phyloP scores from a whole-genome alignment of 2,329 filamentous ascomycete species.

The Fusarium pininemorale region DNA sequence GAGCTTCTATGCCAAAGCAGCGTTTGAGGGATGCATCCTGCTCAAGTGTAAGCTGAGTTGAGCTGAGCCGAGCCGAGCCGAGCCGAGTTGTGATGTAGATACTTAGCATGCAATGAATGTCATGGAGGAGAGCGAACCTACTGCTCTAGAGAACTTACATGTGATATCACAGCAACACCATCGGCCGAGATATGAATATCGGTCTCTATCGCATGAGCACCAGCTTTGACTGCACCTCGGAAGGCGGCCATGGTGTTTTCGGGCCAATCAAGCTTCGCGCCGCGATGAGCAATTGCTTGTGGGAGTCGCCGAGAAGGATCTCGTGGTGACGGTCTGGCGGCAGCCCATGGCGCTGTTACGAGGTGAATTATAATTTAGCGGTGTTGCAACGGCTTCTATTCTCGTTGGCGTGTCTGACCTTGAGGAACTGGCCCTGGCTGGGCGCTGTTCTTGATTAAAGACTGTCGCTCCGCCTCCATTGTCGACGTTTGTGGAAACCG shows the following conservation, averaged over 20 bases:
- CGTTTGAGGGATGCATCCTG: constrained; percentile 80
- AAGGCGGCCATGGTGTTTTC: constrained; percentile 91
- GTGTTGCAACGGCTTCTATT: not conserved
- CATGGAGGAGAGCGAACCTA: not conserved
- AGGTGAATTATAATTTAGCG: not conserved
- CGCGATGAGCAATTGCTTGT: constrained; percentile 80
- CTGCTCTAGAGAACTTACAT: constrained; percentile 60
- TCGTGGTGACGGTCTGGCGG: constrained; percentile 44
- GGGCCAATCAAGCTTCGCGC: constrained; percentile 79
- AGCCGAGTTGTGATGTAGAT: not conserved
- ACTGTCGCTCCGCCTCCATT: constrained; percentile 19
- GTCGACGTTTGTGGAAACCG: not conserved
- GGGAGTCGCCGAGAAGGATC: constrained; percentile 56
- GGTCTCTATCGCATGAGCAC: constrained; percentile 85
- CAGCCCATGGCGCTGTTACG: constrained; percentile 45
- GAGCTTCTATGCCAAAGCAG: constrained; percentile 80
- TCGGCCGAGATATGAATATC: constrained; percentile 87
- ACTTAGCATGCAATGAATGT: not conserved
- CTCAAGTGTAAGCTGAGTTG: constrained; percentile 5
- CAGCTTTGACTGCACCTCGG: constrained; percentile 74
- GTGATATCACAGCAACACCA: constrained; percentile 84
- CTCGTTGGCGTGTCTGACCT: constrained; percentile 5
- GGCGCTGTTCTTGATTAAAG: constrained; percentile 11
- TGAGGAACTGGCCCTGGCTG: constrained; percentile 10
- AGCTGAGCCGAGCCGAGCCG: not conserved